Evolutionary conservation across 2,329 filamentous ascomycete genomes (phyloP).

Genomic region (Verticillium nubilum): DNA sequence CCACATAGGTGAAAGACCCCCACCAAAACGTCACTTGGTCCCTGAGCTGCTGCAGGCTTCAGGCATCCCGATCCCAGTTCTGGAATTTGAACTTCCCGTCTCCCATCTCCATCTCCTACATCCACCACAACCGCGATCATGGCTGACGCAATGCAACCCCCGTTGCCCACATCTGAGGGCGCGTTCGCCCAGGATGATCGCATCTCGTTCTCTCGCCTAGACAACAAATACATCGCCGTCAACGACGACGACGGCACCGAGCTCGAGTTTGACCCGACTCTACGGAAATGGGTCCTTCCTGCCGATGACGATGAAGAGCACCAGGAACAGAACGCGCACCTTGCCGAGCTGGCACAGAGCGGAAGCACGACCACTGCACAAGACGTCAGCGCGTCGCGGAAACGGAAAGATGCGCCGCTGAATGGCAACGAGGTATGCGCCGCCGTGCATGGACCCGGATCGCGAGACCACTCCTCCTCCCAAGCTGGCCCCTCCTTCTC

Average conservation of each 20-base stretch:
- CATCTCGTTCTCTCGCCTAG: slow-evolving; percentile 80
- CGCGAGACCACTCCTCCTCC: not conserved
- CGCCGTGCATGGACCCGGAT: slow-evolving; percentile 6
- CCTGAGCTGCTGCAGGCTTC: not conserved
- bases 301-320: slow-evolving; percentile 33
- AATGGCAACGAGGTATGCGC: slow-evolving; percentile 38
- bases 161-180: slow-evolving; percentile 55
- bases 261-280: slow-evolving; percentile 70
- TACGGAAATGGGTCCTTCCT: slow-evolving; percentile 70
- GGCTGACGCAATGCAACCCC: slow-evolving; percentile 21
- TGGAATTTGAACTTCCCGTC: not conserved
- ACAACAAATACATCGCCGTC: slow-evolving; percentile 78
- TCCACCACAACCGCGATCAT: not conserved
- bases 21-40: not conserved
- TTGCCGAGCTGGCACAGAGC: slow-evolving; percentile 17
- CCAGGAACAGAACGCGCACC: slow-evolving; percentile 25
- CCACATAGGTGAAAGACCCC: not conserved
- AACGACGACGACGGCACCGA: slow-evolving; percentile 72
- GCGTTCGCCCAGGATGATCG: slow-evolving; percentile 74
- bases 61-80: not conserved
- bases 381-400: slow-evolving; percentile 22
- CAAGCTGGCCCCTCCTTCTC: not conserved
- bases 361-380: slow-evolving; percentile 14
- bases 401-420: slow-evolving; percentile 35
- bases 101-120: not conserved